Percentiles rank a stretch among this genome's conserved stretches.
Evolutionary conservation across 805 yeast genomes (phyloP).

Genomic region (Hanseniaspora thailandica): DNA sequence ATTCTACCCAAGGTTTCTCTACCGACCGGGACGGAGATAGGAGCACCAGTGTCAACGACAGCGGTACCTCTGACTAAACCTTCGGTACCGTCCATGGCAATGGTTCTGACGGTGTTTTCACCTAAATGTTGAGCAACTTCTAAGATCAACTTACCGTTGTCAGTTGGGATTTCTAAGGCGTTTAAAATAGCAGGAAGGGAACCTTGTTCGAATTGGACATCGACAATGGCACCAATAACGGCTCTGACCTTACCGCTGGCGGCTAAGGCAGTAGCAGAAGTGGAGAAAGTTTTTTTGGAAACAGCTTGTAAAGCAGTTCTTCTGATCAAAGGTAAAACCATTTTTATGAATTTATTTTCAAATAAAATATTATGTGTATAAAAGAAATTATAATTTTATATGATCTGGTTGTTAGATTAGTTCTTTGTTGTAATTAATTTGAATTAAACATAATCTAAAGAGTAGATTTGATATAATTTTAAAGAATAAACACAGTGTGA

Average conservation of each 20-base stretch:
- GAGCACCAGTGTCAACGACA: slow-evolving; percentile 92
- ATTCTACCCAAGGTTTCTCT: slow-evolving; percentile 98
- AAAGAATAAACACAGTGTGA: background rate
- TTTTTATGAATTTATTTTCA: slow-evolving; percentile 19
- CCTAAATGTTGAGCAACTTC: slow-evolving; percentile 99
- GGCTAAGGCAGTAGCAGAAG: slow-evolving; percentile 37
- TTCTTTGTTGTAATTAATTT: background rate
- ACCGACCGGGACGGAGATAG: slow-evolving; percentile 98
- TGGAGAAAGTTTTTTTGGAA: slow-evolving; percentile 62
- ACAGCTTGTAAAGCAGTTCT: slow-evolving; percentile 74
- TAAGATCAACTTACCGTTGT: slow-evolving; percentile 71
- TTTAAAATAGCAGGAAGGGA: slow-evolving; percentile 93
- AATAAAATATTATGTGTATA: slow-evolving; percentile 7
- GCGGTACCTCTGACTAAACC: slow-evolving; percentile 96
- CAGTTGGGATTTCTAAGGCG: slow-evolving; percentile 81
- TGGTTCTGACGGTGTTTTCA: slow-evolving; percentile 99
- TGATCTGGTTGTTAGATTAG: background rate
- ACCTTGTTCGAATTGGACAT: slow-evolving; percentile 96
- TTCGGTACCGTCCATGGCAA: slow-evolving; percentile 99
- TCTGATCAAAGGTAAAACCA: slow-evolving; percentile 34
- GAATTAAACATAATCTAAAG: background rate
- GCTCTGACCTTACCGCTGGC: slow-evolving; percentile 83
- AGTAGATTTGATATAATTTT: background rate
- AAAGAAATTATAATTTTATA: background rate
- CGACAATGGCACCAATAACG: slow-evolving; percentile 98